These are phyloP conservation scores for Verticillium nubilum DNA, from an alignment of 2,329 filamentous ascomycete species.

Conservation along the genomic window DNA sequence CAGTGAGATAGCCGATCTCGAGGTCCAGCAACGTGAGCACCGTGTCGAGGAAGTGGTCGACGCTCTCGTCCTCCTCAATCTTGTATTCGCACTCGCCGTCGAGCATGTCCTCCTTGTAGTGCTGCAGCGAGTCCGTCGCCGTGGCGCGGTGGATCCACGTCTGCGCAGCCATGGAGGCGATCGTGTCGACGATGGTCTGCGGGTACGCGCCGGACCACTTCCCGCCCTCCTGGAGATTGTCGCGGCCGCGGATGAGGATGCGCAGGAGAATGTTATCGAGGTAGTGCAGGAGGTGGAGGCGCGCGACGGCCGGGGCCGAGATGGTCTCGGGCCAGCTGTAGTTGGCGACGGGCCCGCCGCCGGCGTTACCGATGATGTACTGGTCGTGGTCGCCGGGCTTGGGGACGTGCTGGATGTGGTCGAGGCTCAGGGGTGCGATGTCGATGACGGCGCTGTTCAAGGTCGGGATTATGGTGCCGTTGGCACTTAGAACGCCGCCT, in stretches of 20 bases:
- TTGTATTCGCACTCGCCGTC: slow-evolving; percentile 20
- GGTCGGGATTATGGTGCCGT: slow-evolving; percentile 21
- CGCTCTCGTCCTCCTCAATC: slow-evolving; percentile 9
- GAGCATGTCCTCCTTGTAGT: slow-evolving; percentile 21
- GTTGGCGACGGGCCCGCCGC: slow-evolving; percentile 23
- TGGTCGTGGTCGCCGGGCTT: slow-evolving; percentile 17
- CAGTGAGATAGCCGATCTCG: slow-evolving; percentile 23
- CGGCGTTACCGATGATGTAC: slow-evolving; percentile 24
- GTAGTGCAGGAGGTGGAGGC: slow-evolving; percentile 21
- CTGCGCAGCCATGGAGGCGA: slow-evolving; percentile 27
- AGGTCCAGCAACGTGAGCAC: slow-evolving; percentile 19
- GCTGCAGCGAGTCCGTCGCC: slow-evolving; percentile 25
- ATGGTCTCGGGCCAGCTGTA: slow-evolving; percentile 26
- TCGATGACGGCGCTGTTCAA: slow-evolving; percentile 22
- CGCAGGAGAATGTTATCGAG: slow-evolving; percentile 26
- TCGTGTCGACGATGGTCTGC: slow-evolving; percentile 21
- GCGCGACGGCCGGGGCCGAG: slow-evolving; percentile 24
- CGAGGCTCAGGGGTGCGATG: slow-evolving; percentile 16
- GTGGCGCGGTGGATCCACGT: slow-evolving; percentile 28
- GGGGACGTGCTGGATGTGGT: slow-evolving; percentile 18
- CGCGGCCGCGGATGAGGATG: slow-evolving; percentile 24
- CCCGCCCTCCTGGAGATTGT: slow-evolving; percentile 19
- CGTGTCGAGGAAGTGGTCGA: slow-evolving; percentile 21
- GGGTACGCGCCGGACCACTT: slow-evolving; percentile 26
- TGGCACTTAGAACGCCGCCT: slow-evolving; percentile 26